Evolutionary conservation across 768 basidiomycete species (phyloP), one percentile per base, ranked within the genome.

Genomic region (Dentipellis fragilis): DNA sequence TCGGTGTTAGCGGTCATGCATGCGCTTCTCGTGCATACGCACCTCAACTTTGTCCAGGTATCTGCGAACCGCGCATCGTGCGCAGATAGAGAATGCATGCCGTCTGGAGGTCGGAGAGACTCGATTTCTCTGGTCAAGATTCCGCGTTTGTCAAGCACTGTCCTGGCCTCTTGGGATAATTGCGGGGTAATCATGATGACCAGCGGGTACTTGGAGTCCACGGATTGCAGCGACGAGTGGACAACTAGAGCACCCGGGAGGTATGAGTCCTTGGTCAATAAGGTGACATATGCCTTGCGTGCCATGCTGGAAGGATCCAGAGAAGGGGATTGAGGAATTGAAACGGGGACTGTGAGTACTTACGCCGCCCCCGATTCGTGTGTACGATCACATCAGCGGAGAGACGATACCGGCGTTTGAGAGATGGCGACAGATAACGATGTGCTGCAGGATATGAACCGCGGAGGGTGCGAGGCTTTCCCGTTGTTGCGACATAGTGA

Each of bases 211-310:
- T 65, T 66, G 4, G 74, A 71, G 1, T 68, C 67, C n/a, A 73
- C 71, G 8, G 67, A 63, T 12, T 63, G 54, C 38, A 86, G 73
- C 35, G 76, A 75, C 19, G 75, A 68, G 53, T 83, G 69, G 7
- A 87, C 65, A 3, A 82, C 77, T 34, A 87, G 69, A 34, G 80
- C 69, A 10, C 81, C 84, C 55, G 77, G 69, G 23, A 85, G 70
- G 65, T 86, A 85, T 48, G 67, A 69, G 14, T 71, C 67, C 59
- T 80, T 83, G 40, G 93, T 93, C 63, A 94, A 73, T 55, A 95
- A 73, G 14, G 90, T 91, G 34, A 79, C 83, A 73, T 82, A 96
- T 40, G 52, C 52, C 40, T 45, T 19, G 52, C n/a, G 34, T 40
- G 52, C 19, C 52, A 40, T 40, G n/a, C 19, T 45, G n/a, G 19